Conservation (phyloP, 768 basidiomycete genomes). For the Hypholoma sublateritium region DNA sequence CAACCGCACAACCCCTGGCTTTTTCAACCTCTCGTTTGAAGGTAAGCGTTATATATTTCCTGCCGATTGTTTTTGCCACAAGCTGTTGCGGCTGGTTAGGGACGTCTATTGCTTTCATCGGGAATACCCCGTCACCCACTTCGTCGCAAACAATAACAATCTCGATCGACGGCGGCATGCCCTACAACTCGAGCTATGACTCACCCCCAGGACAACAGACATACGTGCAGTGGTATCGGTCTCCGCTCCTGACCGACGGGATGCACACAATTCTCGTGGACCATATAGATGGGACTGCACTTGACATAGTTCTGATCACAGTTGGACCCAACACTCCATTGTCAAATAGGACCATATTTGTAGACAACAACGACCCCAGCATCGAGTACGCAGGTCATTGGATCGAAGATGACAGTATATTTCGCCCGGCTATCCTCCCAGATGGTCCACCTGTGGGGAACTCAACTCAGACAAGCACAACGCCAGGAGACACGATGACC, state of each 20-base stretch:
- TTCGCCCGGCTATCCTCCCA: background rate
- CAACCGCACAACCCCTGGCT: background rate
- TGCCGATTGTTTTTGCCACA: no score
- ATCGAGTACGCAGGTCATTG: background rate
- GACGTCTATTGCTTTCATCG: background rate
- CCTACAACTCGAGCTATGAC: background rate
- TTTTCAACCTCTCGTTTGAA: conserved; percentile 7
- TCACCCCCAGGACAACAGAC: background rate
- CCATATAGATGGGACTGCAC: background rate
- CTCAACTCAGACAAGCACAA: background rate
- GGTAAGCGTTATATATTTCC: background rate
- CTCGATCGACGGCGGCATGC: background rate
- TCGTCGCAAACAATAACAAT: background rate
- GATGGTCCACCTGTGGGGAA: background rate
- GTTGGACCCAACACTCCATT: background rate
- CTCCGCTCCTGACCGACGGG: background rate
- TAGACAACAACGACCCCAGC: background rate
- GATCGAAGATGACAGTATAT: background rate
- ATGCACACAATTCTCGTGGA: background rate
- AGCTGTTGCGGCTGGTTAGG: background rate
- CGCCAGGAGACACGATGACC: background rate
- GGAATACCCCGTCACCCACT: background rate
- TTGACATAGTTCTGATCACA: background rate
- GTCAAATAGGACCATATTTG: background rate
- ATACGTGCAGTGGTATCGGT: conserved; percentile 1